Base-by-base conservation (phyloP, 2,329 filamentous ascomycete species). In the Didymella segeticola region DNA sequence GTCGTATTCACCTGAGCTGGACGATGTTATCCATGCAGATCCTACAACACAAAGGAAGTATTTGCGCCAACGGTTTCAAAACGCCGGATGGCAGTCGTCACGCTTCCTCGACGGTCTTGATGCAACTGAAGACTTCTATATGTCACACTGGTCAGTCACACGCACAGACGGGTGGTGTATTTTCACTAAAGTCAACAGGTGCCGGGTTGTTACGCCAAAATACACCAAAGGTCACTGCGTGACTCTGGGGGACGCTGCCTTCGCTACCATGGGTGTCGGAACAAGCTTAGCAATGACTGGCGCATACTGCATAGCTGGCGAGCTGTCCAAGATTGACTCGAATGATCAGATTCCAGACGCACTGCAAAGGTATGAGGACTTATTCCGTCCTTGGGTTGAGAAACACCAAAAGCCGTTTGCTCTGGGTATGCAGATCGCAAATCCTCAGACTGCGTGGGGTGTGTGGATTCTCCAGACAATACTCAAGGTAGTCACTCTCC, bases 201-300 rank as follows among this genome's bases (percentile, higher is more conserved):
- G 72, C 0, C 74, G 79, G 26, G 77, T 86, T 25, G 77, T 77
- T 34, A 53, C 80, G 47, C 63, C 75, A 0, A 59, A 57, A 4
- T 84, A 78, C 80, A 78, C 69, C 3, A 70, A 70, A 0, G 79
- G 80, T 0, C 78, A 82, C 0, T 76, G 84, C 2, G 78, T 75
- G 1, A 70, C 85, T 0, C 45, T 86, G 0, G 84, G 84, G 0
- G 84, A 88, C 57, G 81, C 85, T 1, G 77, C 68, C 0, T 74
- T 73, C 39, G 72, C 70, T 19, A 71, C 64, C 0, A 66, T 69
- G 37, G 69, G 68, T 9, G 42, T 69, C 4, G 68, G 69, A 1
- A 66, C 67, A 4, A 70, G 67, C 8, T 58, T 74, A 3, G 75
- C 76, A 2, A 70, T 78, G 19, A 57, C 70, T 3, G 75, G 75